Conservation (phyloP, 768 basidiomycete genomes). For the Boletus fagicola region DNA sequence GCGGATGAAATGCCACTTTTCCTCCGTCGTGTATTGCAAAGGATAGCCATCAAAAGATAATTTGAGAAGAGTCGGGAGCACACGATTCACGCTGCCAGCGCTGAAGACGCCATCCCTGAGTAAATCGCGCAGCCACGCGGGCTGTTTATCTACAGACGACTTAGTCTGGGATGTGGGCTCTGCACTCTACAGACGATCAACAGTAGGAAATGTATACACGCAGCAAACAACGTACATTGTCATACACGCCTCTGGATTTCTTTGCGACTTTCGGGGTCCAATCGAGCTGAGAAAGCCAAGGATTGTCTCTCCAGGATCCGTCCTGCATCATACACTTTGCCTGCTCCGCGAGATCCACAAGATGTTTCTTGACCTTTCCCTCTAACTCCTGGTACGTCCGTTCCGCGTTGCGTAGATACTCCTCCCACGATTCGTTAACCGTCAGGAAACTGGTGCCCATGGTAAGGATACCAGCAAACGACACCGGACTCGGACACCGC, state of each 20-base stretch:
- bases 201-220: not conserved
- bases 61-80: conserved; percentile 67
- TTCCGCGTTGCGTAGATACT: conserved; percentile 79
- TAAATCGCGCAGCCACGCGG: conserved; percentile 58
- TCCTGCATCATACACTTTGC: conserved; percentile 48
- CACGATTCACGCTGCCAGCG: conserved; percentile 39
- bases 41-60: conserved; percentile 62
- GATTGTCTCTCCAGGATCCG: conserved; percentile 64
- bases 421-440: conserved; percentile 87
- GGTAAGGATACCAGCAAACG: conserved; percentile 83
- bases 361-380: conserved; percentile 53
- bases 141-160: conserved; percentile 31
- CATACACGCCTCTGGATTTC: conserved; percentile 60
- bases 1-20: conserved; percentile 66
- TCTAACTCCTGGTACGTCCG: conserved; percentile 68
- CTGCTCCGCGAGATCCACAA: conserved; percentile 68
- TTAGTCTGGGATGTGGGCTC: not conserved
- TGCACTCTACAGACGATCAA: conserved; percentile 7
- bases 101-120: conserved; percentile 41
- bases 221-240: conserved; percentile 21
- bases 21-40: conserved; percentile 48
- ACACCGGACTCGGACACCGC: conserved; percentile 88
- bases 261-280: conserved; percentile 87
- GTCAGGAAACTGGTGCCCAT: conserved; percentile 94
- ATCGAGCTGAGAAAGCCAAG: conserved; percentile 88